Evolutionary conservation across 2,329 filamentous ascomycete genomes (phyloP).

Genomic region (Chaetomium olivaceum): DNA sequence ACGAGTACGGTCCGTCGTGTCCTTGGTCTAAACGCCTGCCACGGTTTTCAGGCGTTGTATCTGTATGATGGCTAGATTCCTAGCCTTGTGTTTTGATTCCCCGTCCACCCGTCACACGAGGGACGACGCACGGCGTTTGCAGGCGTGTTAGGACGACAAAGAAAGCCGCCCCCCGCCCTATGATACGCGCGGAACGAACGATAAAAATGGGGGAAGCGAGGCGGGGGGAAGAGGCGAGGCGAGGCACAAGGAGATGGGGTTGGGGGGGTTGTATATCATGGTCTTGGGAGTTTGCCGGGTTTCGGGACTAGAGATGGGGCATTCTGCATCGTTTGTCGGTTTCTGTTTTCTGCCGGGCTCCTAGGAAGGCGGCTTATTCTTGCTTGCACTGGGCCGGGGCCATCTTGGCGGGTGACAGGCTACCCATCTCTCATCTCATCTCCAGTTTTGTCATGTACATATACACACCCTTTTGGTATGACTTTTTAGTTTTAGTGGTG

Average conservation of each 20-base stretch:
- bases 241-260: not conserved
- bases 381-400: not conserved
- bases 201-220: not conserved
- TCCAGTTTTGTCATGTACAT: constrained; percentile 16
- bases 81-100: constrained; percentile 1
- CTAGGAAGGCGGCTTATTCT: constrained; percentile 1
- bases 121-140: constrained; percentile 8
- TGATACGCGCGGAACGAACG: not conserved
- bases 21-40: not conserved
- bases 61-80: constrained; percentile 17
- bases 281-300: constrained; percentile 19
- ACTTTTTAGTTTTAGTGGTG: constrained; percentile 1
- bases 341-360: constrained; percentile 13
- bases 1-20: not conserved
- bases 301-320: constrained; percentile 15
- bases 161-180: not conserved
- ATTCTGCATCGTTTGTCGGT: constrained; percentile 9
- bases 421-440: constrained; percentile 20
- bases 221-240: not conserved
- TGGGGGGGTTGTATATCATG: constrained; percentile 20
- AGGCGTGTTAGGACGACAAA: constrained; percentile 9
- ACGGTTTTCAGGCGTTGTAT: constrained; percentile 6
- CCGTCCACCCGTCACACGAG: constrained; percentile 20
- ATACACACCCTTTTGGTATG: constrained; percentile 16
- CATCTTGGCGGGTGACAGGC: constrained; percentile 8